A percentile compares a stretch with the other conserved stretches of the same genome.
phyloP scores from a whole-genome alignment of 441 rosid genomes.

The Rhodomyrtus psidioides region DNA sequence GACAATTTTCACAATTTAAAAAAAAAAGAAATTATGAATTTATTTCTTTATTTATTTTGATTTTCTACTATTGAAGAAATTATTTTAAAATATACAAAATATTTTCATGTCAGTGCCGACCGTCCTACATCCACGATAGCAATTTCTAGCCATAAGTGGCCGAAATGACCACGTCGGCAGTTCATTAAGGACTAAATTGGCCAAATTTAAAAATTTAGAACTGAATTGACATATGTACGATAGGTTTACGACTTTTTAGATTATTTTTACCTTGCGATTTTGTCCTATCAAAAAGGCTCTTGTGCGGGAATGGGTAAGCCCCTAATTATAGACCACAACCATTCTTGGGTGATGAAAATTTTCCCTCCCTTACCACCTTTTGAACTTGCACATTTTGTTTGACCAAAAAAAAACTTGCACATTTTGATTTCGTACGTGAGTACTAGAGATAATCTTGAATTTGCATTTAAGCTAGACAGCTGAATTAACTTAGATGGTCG shows the following conservation, averaged over 20 bases:
- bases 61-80: too few species aligned
- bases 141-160: background rate
- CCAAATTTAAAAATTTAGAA: too few species aligned
- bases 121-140: fast-evolving
- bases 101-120: fast-evolving
- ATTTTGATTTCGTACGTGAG: background rate
- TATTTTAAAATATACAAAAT: too few species aligned
- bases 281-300: background rate
- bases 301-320: background rate
- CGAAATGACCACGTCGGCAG: too few species aligned
- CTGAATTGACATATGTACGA: background rate
- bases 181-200: too few species aligned
- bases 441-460: background rate
- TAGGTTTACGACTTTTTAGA: too few species aligned
- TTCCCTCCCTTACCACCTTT: background rate
- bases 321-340: background rate
- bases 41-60: too few species aligned
- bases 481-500: background rate
- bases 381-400: background rate
- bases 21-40: too few species aligned
- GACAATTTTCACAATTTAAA: fast-evolving
- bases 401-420: too few species aligned
- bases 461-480: background rate
- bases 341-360: background rate
- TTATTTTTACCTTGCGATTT: background rate